Base-by-base conservation (phyloP, 1,284 basidiomycete species). In the Pyrrhoderma lamaoense region DNA sequence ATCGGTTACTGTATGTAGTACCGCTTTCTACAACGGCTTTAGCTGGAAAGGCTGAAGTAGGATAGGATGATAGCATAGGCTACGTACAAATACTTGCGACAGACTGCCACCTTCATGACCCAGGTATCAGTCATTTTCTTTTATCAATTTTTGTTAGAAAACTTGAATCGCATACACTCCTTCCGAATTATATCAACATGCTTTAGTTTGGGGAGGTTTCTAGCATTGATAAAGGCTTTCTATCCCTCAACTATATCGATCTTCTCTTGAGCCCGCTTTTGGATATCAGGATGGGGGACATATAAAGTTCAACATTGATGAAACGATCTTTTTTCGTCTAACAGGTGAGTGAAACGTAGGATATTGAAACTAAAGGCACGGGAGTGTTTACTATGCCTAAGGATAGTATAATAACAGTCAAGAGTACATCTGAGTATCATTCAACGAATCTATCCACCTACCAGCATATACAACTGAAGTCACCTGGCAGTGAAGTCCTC, bases 31-130 rank as follows among this genome's bases (percentile, higher is more conserved):
- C 11, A 39, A 39, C 34, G 42, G 56, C 51, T 11, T 49, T n/a
- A n/a, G n/a, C n/a, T n/a, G n/a, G n/a, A 40, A 16, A 54, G 16
- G 23, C 27, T 18, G 8, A 40, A 14, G n/a, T 11, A n/a, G n/a
- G n/a, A n/a, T n/a, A n/a, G n/a, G n/a, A n/a, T n/a, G n/a, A n/a
- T n/a, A n/a, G n/a, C n/a, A 22, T 14, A 7, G 14, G 18, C 22
- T 4, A 18, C 44, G 27, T 23, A 19, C 59, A 54, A 22, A 45
- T 36, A 1, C 79, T 77, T 3, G 63, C 64, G 16, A 80, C 77
- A 3, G 68, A 63, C 54, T 79, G 70, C 83, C 82, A 86, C 2
- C 83, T 73, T 11, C 27, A 5, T 5, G 11, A 11, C 27, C 5
- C 5, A 11, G 7, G 11, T 31, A 36, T 18, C 13, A 2, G 38